Base-by-base conservation (phyloP, 352 stramenopile species). In the Globisporangium cylindrosporum region DNA sequence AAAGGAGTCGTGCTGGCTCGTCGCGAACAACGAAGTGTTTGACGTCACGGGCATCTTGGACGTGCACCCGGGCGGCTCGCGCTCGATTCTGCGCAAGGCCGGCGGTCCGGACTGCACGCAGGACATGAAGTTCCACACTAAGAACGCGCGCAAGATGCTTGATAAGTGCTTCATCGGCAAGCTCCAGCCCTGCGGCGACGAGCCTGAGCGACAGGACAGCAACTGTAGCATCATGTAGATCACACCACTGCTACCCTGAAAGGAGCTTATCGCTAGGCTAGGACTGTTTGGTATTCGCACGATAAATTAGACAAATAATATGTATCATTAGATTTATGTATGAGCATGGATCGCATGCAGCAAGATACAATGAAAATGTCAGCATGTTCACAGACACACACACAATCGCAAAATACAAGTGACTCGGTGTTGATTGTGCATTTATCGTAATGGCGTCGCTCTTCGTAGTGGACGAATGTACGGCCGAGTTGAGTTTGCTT, bases 1-100 rank as follows among this genome's bases (percentile, higher is more conserved):
- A 18, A 70, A 88, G 20, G 86, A 98, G 20, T 96, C 96, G 74
- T 98, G 92, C 70, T 99, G 97, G 97, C 74, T 99, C 41, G 92
- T 99, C 22, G 97, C 98, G 56, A 82, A 86, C 34, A 71, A 71
- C 49, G 80, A 91, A 20, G 89, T 97, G 34, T 96, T 95, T 71
- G 90, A 97, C 73, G 84, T 95, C 20, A 97, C 89, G 57, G 80
- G 85, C 14, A 74, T 95, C 14, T 66, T 96, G 22, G 75, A 82
- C 41, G 69, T 77, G 14, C 90, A 97, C 61, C 90, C 90, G 1
- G 90, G 88, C 4, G 90, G 90, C n/a, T 56, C 76, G 14, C 80
- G 86, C 59, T 93, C 83, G 38, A 92, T 96, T 41, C 62, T 95
- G 54, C 85, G 88, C 63, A 94, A 95, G 61, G 85, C 88, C 48